Evolutionary conservation across 805 yeast species (phyloP), one percentile per base, ranked within the genome.

Genomic region (Yamadazyma olivae): DNA sequence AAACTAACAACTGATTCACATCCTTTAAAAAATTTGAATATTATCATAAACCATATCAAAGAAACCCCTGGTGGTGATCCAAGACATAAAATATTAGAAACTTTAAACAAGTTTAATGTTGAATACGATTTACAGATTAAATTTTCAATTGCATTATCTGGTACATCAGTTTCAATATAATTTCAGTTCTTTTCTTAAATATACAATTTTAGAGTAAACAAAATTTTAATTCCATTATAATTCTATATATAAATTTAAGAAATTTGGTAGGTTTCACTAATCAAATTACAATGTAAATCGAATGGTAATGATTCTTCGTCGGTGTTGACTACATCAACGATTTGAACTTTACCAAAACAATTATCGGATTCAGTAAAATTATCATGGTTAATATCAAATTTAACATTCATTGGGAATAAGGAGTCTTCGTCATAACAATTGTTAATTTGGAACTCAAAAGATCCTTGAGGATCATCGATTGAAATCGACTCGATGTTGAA

Each of bases 371-470:
- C 71, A 21, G 56, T 60, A 21, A 71, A 64, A 13, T 61, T 64
- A 16, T 72, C 71, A 43, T 64, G 64, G 25, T 70, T 64, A 29
- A 70, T 55, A 27, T 68, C 68, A 64, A 89, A 86, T 33, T 70
- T 61, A 26, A 89, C 75, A 50, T 79, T 79, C 70, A 91, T 78
- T 42, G 99, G 99, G 84, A 89, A 91, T 51, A 91, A 68, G 9
- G 78, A 73, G 43, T 89, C 95, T 60, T 91, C 97, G 45, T 75
- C 78, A 26, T 72, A 81, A n/a, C n/a, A n/a, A 14, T 81, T 83
- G 46, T 81, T 83, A 40, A 87, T 77, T 6, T 81, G 59, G 55
- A 93, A 81, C 56, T 86, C 95, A 57, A 93, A 29, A 86, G 79
- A 30, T 90, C 96, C 46, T 17, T 74, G 68, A 4, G 77, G 66